Evolutionary conservation across 2,329 filamentous ascomycete genomes (phyloP).

Genomic region (Apiospora malaysiana): DNA sequence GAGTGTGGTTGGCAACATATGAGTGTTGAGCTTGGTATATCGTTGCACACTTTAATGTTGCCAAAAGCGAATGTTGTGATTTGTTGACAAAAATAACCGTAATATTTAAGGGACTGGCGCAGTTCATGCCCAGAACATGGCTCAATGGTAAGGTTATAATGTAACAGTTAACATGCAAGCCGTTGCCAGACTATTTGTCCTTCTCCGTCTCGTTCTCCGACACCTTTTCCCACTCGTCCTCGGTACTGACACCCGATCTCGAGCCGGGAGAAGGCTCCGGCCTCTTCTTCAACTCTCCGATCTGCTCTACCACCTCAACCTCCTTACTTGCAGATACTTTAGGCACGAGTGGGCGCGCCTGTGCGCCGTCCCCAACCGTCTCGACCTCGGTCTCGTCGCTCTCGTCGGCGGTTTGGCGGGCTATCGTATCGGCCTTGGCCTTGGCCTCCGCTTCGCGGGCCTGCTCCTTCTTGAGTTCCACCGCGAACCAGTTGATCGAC

Average conservation of each 20-base stretch:
- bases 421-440: conserved; percentile 44
- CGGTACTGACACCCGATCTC: conserved; percentile 74
- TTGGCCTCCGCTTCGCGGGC: conserved; percentile 49
- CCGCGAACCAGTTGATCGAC: conserved; percentile 96
- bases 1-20: background rate
- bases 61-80: background rate
- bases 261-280: conserved; percentile 46
- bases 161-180: background rate
- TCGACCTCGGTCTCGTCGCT: conserved; percentile 58
- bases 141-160: background rate
- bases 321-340: conserved; percentile 45
- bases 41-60: background rate
- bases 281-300: conserved; percentile 57
- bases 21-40: background rate
- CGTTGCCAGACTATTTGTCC: conserved; percentile 49
- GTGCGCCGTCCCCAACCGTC: conserved; percentile 35
- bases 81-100: background rate
- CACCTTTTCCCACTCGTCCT: conserved; percentile 98
- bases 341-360: conserved; percentile 27
- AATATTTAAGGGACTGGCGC: background rate
- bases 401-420: conserved; percentile 45
- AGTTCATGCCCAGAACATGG: conserved; percentile 8
- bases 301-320: conserved; percentile 49
- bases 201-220: conserved; percentile 72
- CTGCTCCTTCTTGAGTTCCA: conserved; percentile 61